Percentiles rank a stretch among this genome's conserved stretches.
phyloP scores from a whole-genome alignment of 148 eudicot genomes.

The Chenopodium suecicum region DNA sequence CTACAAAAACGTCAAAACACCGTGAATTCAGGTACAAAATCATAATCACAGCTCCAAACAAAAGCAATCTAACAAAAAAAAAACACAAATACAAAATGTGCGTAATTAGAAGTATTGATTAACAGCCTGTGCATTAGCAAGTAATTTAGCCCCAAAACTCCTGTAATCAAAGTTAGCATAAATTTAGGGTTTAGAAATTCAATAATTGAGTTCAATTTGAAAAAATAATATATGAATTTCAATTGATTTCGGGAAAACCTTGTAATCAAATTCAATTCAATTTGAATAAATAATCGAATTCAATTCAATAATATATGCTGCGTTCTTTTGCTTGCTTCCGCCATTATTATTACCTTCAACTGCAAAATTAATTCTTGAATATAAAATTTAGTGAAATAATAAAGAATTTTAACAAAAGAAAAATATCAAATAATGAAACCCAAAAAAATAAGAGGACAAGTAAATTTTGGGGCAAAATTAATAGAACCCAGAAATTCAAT shows the following conservation, averaged over 20 bases:
- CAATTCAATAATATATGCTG: not conserved
- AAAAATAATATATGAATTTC: not conserved
- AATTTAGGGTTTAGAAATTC: not conserved
- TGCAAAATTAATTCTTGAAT: not conserved
- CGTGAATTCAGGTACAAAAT: conserved; percentile 5
- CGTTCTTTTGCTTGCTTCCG: conserved; percentile 57
- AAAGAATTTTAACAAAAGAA: no score
- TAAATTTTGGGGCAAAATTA: not conserved
- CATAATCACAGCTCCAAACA: conserved; percentile 13
- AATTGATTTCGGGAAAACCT: conserved; percentile 29
- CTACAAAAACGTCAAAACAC: conserved; percentile 7
- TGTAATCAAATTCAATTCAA: conserved; percentile 40
- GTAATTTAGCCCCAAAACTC: conserved; percentile 52
- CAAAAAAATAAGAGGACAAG: no score
- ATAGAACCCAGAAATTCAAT: not conserved
- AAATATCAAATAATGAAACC: no score
- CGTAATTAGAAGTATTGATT: no score
- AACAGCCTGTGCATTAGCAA: conserved; percentile 64
- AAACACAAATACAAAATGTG: not conserved
- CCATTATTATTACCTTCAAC: conserved; percentile 38
- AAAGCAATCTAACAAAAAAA: conserved; percentile 17
- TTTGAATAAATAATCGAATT: no score
- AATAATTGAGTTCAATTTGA: not conserved
- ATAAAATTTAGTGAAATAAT: no score
- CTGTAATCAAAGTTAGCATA: conserved; percentile 28